Percentiles rank a stretch among this genome's conserved stretches.
phyloP scores from a whole-genome alignment of 2,329 filamentous ascomycete species.

The Clarireedia paspali region DNA sequence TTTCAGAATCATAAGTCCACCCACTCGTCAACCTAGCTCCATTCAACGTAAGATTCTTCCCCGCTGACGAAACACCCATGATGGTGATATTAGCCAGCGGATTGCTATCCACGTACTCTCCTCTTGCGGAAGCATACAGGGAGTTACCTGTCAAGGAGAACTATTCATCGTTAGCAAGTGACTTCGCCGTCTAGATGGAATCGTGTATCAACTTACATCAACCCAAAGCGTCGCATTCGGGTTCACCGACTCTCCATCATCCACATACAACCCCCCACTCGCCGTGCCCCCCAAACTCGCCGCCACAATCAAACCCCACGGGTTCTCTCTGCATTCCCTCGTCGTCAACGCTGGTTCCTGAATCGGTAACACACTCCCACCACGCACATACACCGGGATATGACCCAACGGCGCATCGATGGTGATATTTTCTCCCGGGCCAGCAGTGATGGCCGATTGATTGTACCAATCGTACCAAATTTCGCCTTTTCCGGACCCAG shows the following conservation, averaged over 20 bases:
- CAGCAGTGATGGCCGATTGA: slow-evolving; percentile 44
- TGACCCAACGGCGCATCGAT: slow-evolving; percentile 56
- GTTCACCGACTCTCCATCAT: slow-evolving; percentile 63
- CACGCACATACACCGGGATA: slow-evolving; percentile 65
- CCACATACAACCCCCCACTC: slow-evolving; percentile 58
- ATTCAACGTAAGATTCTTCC: slow-evolving; percentile 45
- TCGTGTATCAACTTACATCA: slow-evolving; percentile 15
- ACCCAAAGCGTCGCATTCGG: slow-evolving; percentile 50
- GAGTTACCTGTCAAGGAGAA: slow-evolving; percentile 37
- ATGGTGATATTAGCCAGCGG: slow-evolving; percentile 55
- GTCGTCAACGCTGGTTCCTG: slow-evolving; percentile 65
- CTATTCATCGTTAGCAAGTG: not conserved
- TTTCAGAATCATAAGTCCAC: slow-evolving; percentile 42
- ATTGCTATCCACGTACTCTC: slow-evolving; percentile 48
- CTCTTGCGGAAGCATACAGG: slow-evolving; percentile 41
- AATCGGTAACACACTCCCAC: slow-evolving; percentile 58
- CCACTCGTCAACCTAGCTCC: slow-evolving; percentile 35
- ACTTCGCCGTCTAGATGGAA: no score
- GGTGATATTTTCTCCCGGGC: slow-evolving; percentile 48
- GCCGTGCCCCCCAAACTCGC: slow-evolving; percentile 48
- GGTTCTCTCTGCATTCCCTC: slow-evolving; percentile 49
- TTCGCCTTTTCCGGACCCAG: slow-evolving; percentile 50
- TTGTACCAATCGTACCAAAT: slow-evolving; percentile 78
- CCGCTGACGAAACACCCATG: slow-evolving; percentile 43
- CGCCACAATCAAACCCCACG: slow-evolving; percentile 61